Base-by-base conservation (phyloP, 768 basidiomycete species). In the Goffeauzyma gilvescens region DNA sequence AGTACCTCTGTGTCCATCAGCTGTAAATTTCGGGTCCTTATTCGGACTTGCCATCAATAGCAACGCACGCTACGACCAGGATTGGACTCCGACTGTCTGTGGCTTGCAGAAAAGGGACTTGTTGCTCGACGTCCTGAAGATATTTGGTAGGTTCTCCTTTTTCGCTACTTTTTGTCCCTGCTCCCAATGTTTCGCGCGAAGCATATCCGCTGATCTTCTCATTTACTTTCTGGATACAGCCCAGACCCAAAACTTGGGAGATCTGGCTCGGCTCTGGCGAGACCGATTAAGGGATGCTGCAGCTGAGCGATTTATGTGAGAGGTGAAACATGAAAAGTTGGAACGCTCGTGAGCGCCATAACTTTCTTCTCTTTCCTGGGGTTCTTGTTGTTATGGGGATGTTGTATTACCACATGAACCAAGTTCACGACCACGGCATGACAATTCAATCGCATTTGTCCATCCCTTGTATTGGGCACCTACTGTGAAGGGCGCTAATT, bases 61-160 rank as follows among this genome's bases (percentile, higher is more conserved):
- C 35, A 41, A 24, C 41, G n/a, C 54, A 80, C 80, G 75, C 74
- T 79, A 25, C 77, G 80, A 34, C 71, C 71, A 14, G 69, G 72
- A 72, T 10, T 89, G 84, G 82, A 68, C 67, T 17, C 71, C 83
- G 7, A 72, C 68, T 6, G 69, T 83, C 24, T 67, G 75, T 34
- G 85, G 84, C 0, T 55, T 83, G 55, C 52, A 70, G 9, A 87
- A 89, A 60, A 76, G 86, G 21, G 85, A 89, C 50, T 64, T 93
- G 28, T 65, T 89, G 28, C 76, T 73, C 44, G 85, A 90, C 34
- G 80, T 93, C 6, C 15, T 45, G n/a, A 25, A 23, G 21, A 34
- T 40, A 15, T 45, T 45, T 17, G 37, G 37, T 38, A 18, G 18
- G 37, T 38, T n/a, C n/a, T n/a, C n/a, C n/a, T n/a, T n/a, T n/a